Base-by-base conservation (phyloP, 2,329 filamentous ascomycete species). In the Ophiocordyceps camponoti-floridani region DNA sequence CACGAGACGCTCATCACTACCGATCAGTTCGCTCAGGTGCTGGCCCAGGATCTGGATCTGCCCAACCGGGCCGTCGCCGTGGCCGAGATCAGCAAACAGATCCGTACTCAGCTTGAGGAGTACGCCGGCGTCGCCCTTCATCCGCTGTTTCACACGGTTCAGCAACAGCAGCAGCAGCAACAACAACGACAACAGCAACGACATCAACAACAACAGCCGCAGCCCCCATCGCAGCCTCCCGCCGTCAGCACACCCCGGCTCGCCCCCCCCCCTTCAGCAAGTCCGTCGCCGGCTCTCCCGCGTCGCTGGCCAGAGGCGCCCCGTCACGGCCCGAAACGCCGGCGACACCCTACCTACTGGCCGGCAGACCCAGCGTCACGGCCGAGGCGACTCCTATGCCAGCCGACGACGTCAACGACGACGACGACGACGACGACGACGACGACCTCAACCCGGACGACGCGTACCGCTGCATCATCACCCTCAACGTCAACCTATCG, bases 41-140 rank as follows among this genome's bases (percentile, higher is more conserved):
- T 96, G 51, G 88, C 94, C 1, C 85, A 94, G 51, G 91, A 98
- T 58, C 72, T 98, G 40, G 91, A 98, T 58, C 74, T 98, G 40
- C 89, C 89, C 4, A 81, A 84, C 48, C 74, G 81, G 44, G 70
- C 72, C 14, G 62, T 68, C 13, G 74, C 87, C 52, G 79, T 86
- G 11, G 70, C 75, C 48, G 82, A 89, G 51, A 93, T 98, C 55
- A 88, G 87, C 63, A 87, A 82, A 53, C 88, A 96, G 59, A 96
- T 98, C 52, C 81, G 91, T 19, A 87, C 86, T 35, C 91, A 98
- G 58, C 68, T 98, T 18, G 89, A 96, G 57, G 91, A 98, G 60
- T 95, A 96, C 56, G 88, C 91, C 2, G 86, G 88, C 31, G 86
- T 95, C 27, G 91, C 91, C 4, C 73, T 95, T 35, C 89, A 96